These are phyloP conservation scores for Mortierella sp. DNA, from an alignment of 371 early-diverging fungal species.

Conservation along the genomic window DNA sequence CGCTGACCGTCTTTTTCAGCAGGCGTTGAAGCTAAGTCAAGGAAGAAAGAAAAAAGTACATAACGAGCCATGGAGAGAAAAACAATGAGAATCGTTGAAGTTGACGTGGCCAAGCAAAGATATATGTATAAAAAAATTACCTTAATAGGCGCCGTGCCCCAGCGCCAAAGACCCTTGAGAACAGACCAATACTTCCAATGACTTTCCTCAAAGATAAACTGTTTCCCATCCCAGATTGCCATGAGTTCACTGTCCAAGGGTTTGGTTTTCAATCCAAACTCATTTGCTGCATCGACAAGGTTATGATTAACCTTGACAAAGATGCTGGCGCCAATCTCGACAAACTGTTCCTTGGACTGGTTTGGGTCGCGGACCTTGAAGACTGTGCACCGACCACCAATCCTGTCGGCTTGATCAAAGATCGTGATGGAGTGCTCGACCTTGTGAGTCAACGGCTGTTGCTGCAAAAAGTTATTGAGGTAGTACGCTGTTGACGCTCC, in stretches of 20 bases:
- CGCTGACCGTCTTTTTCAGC: slow-evolving; percentile 16
- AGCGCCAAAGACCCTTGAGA: slow-evolving; percentile 60
- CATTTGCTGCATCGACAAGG: slow-evolving; percentile 62
- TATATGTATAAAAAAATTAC: slow-evolving; percentile 27
- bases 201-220: slow-evolving; percentile 64
- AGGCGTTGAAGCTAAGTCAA: slow-evolving; percentile 17
- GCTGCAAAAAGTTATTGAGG: slow-evolving; percentile 60
- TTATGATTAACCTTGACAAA: slow-evolving; percentile 70
- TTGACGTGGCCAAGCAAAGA: no score
- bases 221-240: slow-evolving; percentile 66
- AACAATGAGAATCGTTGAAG: not conserved
- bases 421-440: slow-evolving; percentile 58
- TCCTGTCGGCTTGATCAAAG: slow-evolving; percentile 60
- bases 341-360: slow-evolving; percentile 35
- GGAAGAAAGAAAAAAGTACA: not conserved
- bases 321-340: slow-evolving; percentile 74
- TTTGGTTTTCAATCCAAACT: slow-evolving; percentile 61
- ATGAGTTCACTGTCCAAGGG: slow-evolving; percentile 42
- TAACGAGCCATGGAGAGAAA: not conserved
- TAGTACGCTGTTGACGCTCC: slow-evolving; percentile 72
- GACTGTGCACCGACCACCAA: slow-evolving; percentile 68
- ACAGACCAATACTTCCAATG: slow-evolving; percentile 59
- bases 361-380: slow-evolving; percentile 58
- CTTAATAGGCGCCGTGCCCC: slow-evolving; percentile 63
- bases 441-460: slow-evolving; percentile 18